Base-by-base conservation (phyloP, 257 asterid species). In the Gardenia jasminoides region DNA sequence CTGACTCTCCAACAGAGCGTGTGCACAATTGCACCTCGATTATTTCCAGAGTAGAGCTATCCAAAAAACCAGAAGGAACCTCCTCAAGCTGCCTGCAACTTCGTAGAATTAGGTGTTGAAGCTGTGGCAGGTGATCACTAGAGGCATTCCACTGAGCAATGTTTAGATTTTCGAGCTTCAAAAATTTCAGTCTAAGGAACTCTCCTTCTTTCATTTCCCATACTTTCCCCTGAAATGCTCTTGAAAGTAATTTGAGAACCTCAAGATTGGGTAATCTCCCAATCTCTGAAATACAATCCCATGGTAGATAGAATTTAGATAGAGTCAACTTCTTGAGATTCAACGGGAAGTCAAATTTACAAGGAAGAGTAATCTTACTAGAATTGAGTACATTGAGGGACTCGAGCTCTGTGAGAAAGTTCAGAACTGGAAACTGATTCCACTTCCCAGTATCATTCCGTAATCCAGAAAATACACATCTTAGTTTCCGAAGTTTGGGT, bases 21-120 rank as follows among this genome's bases (percentile, higher is more conserved):
- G 17, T 31, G 33, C 79, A 76, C 61, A n/a, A 6, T 11, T 64
- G 59, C 16, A 17, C 58, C 69, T 44, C 64, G 19, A 76, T 62
- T 7, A 17, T 28, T 41, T 62, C 61, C 41, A 76, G 9, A 5
- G 79, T 43, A 44, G 43, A 31, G 30, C 44, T 76, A 4, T 64
- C 71, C 13, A 10, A 30, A 15, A 76, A 62, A 8, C 8, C 46
- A 61, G 62, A 15, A 15, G 79, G 79, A 11, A 76, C 28, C n/a
- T 43, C 72, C 72, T n/a, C 30, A 76, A 76, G 79, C 44, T 61
- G 43, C 44, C 54, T 64, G 58, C 79, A 76, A 28, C 47, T 64
- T 20, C 72, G 28, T 64, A 76, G 20, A 6, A 76, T 28, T 43
- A 76, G 72, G 6, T 76, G 79, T 28, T 76, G 61, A n/a, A 76